Evolutionary conservation across 2,329 filamentous ascomycete genomes (phyloP), one percentile per base, ranked within the genome.

Genomic region (Sporothrix mexicana): DNA sequence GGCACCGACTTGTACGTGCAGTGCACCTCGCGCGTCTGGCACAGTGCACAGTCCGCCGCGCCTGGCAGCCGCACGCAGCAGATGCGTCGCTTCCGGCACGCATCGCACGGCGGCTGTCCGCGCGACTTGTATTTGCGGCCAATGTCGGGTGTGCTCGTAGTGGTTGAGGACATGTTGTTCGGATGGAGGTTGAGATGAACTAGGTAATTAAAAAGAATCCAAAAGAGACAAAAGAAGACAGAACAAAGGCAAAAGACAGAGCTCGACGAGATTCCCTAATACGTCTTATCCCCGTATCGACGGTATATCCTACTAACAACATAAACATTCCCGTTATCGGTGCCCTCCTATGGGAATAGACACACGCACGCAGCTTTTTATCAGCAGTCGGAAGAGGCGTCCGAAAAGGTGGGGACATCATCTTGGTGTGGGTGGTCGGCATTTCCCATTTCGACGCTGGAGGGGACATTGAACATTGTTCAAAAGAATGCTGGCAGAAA

Each of bases 1-100:
- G 57, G 57, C 25, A 61, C 57, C 57, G 57, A 61, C 57, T 41
- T 61, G 57, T 61, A 61, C 25, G 57, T 61, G 57, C 57, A 61
- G 57, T 41, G 57, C 25, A 61, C 57, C 57, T 61, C 25, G 4
- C 57, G 57, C 23, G 57, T 61, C 25, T 61, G 57, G 25, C 57
- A 61, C 57, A 61, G 25, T 5, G 57, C 57, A 7, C 57, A 61
- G 57, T 61, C 57, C 5, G 23, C 57, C 5, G 57, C 57, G 57
- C 55, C 57, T 3, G 57, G 57, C 23, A 61, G 57, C 13, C 57
- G 57, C 23, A 61, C 57, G 15, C 57, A 61, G 57, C 57, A 61
- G 57, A 61, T 61, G 25, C 57, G 57, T 1, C 57, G 57, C n/a
- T 61, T 61, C 25, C 57, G 57, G 57, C 57, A 61, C 25, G 57